Base-by-base conservation (phyloP, 768 basidiomycete genomes). In the Lactifluus pinguis region DNA sequence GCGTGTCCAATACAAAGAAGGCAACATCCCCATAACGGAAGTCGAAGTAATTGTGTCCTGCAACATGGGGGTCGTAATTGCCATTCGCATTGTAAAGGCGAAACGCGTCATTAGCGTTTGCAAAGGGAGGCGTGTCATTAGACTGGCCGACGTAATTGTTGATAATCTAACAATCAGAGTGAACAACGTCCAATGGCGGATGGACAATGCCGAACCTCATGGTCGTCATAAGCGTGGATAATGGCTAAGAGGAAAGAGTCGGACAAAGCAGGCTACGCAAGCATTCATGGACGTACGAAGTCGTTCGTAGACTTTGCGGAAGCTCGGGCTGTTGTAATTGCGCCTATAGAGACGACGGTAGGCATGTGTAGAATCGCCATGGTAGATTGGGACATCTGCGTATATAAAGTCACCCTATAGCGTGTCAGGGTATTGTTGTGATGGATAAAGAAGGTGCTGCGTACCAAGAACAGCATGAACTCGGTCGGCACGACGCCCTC, bases 1-100 rank as follows among this genome's bases (percentile, higher is more conserved):
- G 76, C 1, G 85, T 87, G 72, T 90, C 88, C 74, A 85, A 73
- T n/a, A 89, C 85, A 73, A 89, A 91, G 71, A 86, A 89, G 0
- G 86, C 84, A 8, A 76, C 75, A 66, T 91, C 87, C 0, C 82
- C 86, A 64, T 85, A 80, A 38, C 76, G 75, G 71, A 86, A 86
- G 55, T 80, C 78, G 66, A 77, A 86, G 68, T 84, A 85, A 62
- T 80, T 73, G 53, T 76, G 74, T 30, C 74, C 79, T 7, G 72
- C 68, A 15, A 69, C 69, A 25, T 69, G 58, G 1, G 84, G 71
- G 60, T 85, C 83, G 69, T 82, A 84, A 68, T 89, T 87, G 13
- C 78, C 81, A 32, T 79, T 71, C 3, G 81, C 83, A 51, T 85
- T 82, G 72, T 89, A 91, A 39, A 81, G 68, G 53, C 74, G 70